phyloP scores from a whole-genome alignment of 2,329 filamentous ascomycete species.

The Botrytis paeoniae region DNA sequence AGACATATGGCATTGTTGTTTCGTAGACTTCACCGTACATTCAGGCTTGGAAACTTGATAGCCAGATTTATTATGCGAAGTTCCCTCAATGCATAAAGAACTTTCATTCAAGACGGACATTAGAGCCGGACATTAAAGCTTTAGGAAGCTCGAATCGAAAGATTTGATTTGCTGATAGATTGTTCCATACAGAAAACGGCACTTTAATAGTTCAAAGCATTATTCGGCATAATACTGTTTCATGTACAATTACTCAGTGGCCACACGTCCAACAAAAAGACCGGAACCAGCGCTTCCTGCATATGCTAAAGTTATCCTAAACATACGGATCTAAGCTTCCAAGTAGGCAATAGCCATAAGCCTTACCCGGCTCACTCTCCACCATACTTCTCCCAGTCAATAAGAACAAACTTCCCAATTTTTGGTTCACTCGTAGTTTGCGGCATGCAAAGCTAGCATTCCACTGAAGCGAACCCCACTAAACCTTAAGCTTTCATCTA shows the following conservation, averaged over 20 bases:
- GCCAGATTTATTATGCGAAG: background rate
- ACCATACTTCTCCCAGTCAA: background rate
- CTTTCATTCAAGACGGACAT: background rate
- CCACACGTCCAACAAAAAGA: background rate
- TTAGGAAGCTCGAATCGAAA: background rate
- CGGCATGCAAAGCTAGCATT: background rate
- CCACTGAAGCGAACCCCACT: background rate
- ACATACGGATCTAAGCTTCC: no score
- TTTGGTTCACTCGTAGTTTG: background rate
- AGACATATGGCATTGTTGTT: constrained; percentile 53
- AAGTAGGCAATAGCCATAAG: background rate
- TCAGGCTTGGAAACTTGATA: background rate
- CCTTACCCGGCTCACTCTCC: background rate
- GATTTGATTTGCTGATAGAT: background rate
- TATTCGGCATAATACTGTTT: background rate
- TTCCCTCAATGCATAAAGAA: background rate
- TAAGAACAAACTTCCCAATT: background rate
- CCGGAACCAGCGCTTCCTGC: background rate
- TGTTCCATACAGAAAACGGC: background rate
- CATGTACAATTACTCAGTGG: background rate
- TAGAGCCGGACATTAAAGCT: background rate
- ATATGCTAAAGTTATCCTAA: background rate
- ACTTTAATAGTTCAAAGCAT: background rate
- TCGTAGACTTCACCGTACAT: background rate
- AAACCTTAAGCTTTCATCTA: background rate